Evolutionary conservation across 495 filamentous ascomycete species (phyloP), one percentile per base, ranked within the genome.

Genomic region (Schizothecium vesticola): DNA sequence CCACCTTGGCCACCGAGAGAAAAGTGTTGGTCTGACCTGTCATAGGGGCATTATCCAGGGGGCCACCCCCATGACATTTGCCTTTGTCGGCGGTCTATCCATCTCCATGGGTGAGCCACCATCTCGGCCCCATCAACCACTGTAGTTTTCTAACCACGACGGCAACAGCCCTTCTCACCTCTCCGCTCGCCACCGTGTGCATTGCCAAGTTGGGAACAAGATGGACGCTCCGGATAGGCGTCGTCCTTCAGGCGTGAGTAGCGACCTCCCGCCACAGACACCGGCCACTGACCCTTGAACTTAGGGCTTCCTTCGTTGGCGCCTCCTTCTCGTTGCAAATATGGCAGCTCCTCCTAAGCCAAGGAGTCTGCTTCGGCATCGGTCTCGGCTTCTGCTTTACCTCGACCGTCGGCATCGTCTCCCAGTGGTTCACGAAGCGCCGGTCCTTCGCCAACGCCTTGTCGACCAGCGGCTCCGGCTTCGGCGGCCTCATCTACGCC

Each of bases 351-450:
- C 87, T 92, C 66, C 85, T 96, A 3, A 87, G 85, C 63, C 92
- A 95, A 74, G 92, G 92, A 11, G 77, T 94, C 9, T 86, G 88
- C 63, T 91, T 95, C 67, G 92, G 92, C 28, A 75, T 87, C 56
- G 92, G 90, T 0, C 85, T 93, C 78, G 91, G 92, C 2, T 90
- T 95, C 66, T 83, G 88, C 22, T 96, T 92, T 77, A 90, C 89
- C 9, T 84, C 87, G 23, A 89, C 86, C 26, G 87, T 90, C 3
- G 86, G 87, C 19, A 86, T 94, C 16, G 82, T 90, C 1, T 86
- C 91, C 3, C 91, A 95, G 72, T 95, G 92, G 92, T 95, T 96
- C 78, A 79, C 78, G 25, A 86, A 85, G 31, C 83, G 85, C 6
- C 85, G 91, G 16, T 87, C 87, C 60, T 83, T 95, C 26, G 91